A percentile compares a stretch with the other conserved stretches of the same genome.
phyloP scores from a whole-genome alignment of 371 early-diverging fungal species.

The Scutellospora calospora region DNA sequence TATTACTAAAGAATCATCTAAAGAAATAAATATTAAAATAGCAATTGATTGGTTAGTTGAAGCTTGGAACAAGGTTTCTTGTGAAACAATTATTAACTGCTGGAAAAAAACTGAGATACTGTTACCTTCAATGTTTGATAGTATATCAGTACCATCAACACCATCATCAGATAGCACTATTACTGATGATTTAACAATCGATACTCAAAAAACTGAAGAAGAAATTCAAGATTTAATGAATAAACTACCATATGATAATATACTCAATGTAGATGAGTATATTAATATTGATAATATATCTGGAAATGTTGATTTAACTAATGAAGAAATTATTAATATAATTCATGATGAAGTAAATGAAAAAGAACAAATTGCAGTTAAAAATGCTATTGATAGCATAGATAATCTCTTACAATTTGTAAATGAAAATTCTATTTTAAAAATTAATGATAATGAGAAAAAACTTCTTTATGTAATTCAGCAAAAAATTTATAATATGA shows the following conservation, averaged over 20 bases:
- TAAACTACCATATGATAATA: neutral
- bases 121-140: neutral
- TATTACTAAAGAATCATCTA: neutral
- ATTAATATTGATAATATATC: conserved; percentile 23
- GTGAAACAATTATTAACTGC: conserved; percentile 19
- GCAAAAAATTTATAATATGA: conserved; percentile 38
- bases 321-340: conserved; percentile 3
- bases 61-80: conserved; percentile 17
- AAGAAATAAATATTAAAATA: conserved; percentile 1
- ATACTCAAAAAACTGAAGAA: neutral
- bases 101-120: conserved; percentile 36
- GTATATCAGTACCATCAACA: neutral
- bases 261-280: conserved; percentile 18
- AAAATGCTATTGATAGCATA: neutral
- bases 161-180: neutral
- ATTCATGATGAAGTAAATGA: neutral
- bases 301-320: neutral
- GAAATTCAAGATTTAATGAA: conserved; percentile 14
- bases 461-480: neutral
- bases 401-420: neutral
- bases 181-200: neutral
- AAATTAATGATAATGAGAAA: conserved; percentile 31
- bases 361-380: neutral
- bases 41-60: neutral
- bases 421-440: neutral